These are phyloP conservation scores for Apiotrichum gamsii DNA, from an alignment of 1,284 basidiomycete species.

Conservation along the genomic window DNA sequence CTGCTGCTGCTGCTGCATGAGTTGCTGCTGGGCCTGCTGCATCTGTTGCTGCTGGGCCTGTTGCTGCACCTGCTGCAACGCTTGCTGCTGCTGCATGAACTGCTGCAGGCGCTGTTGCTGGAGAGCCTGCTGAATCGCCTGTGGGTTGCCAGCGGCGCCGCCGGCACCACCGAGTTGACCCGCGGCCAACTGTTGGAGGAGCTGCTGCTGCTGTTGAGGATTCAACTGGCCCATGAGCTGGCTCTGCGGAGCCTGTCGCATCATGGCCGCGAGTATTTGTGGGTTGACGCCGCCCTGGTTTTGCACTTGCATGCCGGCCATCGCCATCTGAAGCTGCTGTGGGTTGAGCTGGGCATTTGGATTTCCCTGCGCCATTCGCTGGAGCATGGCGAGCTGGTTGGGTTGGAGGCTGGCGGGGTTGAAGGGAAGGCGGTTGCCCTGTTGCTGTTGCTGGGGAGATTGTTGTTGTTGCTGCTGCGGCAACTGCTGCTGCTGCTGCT, in stretches of 20 bases:
- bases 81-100: constrained; percentile 11
- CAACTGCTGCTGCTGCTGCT: constrained; percentile 10
- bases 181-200: constrained; percentile 5
- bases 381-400: constrained; percentile 26
- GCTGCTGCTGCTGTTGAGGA: constrained; percentile 15
- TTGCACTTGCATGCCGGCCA: constrained; percentile 22
- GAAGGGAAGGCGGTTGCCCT: constrained; percentile 9
- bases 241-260: constrained; percentile 9
- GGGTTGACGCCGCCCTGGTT: constrained; percentile 10
- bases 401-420: constrained; percentile 22
- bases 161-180: constrained; percentile 2
- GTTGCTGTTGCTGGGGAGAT: constrained; percentile 8
- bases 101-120: constrained; percentile 17
- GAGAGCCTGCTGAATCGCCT: constrained; percentile 2
- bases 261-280: constrained; percentile 13
- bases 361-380: constrained; percentile 22
- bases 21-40: constrained; percentile 26
- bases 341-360: constrained; percentile 19
- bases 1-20: constrained; percentile 19
- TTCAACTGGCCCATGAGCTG: constrained; percentile 9
- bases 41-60: constrained; percentile 10
- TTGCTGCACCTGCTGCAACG: constrained; percentile 14
- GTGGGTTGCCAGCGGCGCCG: background rate
- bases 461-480: constrained; percentile 8
- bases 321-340: constrained; percentile 30